Evolutionary conservation across 257 asterid species (phyloP), one percentile per base, ranked within the genome.

Genomic region (Gentiana straminea): DNA sequence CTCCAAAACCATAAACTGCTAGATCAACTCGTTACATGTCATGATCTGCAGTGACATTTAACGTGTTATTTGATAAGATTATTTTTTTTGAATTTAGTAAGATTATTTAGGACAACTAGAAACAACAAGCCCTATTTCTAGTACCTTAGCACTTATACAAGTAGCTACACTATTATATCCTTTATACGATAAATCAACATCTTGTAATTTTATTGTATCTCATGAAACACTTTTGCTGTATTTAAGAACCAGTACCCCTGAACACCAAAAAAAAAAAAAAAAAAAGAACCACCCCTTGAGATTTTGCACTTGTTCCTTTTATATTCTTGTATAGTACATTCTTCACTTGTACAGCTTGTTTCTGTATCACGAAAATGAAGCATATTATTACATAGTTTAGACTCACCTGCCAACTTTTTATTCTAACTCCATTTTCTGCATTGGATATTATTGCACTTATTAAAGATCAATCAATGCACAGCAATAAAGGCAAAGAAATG

Each of bases 351-450:
- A 24, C 24, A 24, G 83, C 98, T 13, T 88, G 79, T 54, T 74
- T 75, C 98, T 91, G 89, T 61, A 75, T 35, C 71, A 35, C 45
- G 24, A 24, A 24, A 24, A 7, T 60, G 1, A 65, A 2, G 3
- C 38, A 58, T 58, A 39, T 7, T 24, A 24, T 24, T 24, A 24
- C 24, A 24, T 24, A 24, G 24, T 24, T 24, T 24, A 24, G 3
- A 24, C 69, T 58, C 69, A 79, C 98, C 98, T 84, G 94, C 98
- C 98, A 91, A 51, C 88, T 83, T 75, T 91, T 91, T 39, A 91
- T 91, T 74, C 98, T 69, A 8, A 81, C 84, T 62, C 98, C 98
- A 72, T 91, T 87, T 1, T 84, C 87, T 32, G 98, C 83, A 69
- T 93, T 95, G n/a, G 64, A 63, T n/a, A 91, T 39, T 54, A 35